These are phyloP conservation scores for Neurospora sp. DNA, from an alignment of 495 filamentous ascomycete genomes.

Conservation along the genomic window DNA sequence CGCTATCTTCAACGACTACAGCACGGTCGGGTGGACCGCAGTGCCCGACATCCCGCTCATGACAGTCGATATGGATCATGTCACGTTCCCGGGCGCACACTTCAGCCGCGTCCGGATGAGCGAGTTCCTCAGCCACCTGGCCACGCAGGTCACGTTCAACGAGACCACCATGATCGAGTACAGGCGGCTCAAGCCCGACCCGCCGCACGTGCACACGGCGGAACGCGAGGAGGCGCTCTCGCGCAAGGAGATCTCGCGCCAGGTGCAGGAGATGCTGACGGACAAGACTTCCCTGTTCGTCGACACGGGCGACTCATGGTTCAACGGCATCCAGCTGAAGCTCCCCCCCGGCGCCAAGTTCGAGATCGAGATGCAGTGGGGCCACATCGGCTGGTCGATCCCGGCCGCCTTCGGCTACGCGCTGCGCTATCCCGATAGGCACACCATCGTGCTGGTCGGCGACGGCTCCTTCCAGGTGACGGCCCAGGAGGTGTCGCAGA, in stretches of 20 bases:
- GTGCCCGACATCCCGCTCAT: slow-evolving; percentile 13
- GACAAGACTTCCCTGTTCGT: slow-evolving; percentile 9
- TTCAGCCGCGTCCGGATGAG: slow-evolving; percentile 13
- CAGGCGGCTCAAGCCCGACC: slow-evolving; percentile 12
- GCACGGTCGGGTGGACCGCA: slow-evolving; percentile 18
- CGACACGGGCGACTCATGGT: slow-evolving; percentile 19
- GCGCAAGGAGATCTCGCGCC: slow-evolving; percentile 12
- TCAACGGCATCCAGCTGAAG: slow-evolving; percentile 14
- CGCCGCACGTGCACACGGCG: slow-evolving; percentile 1
- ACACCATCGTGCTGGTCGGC: slow-evolving; percentile 15
- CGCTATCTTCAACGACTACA: slow-evolving; percentile 16
- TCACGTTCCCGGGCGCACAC: slow-evolving; percentile 14
- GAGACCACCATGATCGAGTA: slow-evolving; percentile 15
- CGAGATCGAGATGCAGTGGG: slow-evolving; percentile 24
- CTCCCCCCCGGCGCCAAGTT: slow-evolving; percentile 14
- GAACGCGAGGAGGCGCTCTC: slow-evolving; percentile 6
- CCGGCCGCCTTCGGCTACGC: slow-evolving; percentile 18
- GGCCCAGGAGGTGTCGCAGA: slow-evolving; percentile 21
- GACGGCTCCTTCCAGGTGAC: slow-evolving; percentile 24
- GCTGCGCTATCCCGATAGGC: slow-evolving; percentile 8
- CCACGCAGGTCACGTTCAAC: slow-evolving; percentile 5
- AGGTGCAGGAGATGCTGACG: slow-evolving; percentile 8
- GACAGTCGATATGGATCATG: slow-evolving; percentile 13
- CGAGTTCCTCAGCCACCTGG: slow-evolving; percentile 12
- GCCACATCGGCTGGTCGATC: slow-evolving; percentile 20